Evolutionary conservation across 2,329 filamentous ascomycete species (phyloP), one percentile per base, ranked within the genome.

Genomic region (Fusarium protoensiforme): DNA sequence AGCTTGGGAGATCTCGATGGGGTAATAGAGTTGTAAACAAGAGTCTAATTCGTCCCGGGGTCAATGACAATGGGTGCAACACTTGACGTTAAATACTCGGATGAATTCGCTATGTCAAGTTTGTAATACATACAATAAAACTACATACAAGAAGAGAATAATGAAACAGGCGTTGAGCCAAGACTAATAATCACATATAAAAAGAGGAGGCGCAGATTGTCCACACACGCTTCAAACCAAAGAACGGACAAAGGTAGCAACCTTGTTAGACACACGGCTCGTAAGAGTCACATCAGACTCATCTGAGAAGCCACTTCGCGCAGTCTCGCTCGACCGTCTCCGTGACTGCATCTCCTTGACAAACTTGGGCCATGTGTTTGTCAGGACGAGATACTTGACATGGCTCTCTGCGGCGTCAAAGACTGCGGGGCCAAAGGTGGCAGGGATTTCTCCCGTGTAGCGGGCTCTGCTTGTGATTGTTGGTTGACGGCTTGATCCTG

Each of bases 301-400:
- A 1, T n/a, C 41, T 7, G 65, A 51, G 9, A 51, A 57, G 2
- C 9, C 43, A 61, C 65, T 65, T 7, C 62, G 62, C 5, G 36
- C 24, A 8, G 62, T 65, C n/a, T 66, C 63, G 22, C 38, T 62
- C 10, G 66, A 68, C 8, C 62, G 57, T 53, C 63, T 66, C 18
- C 51, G 57, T 7, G 41, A 36, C 5, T 65, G 62, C 65, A 67
- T 69, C 31, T 85, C 83, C 56, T 79, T 82, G 43, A 89, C 84
- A 73, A 87, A 90, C 76, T 88, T 89, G 33, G 87, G 87, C 91
- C 91, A 93, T 0, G 91, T 93, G 77, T 92, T 92, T 16, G 90
- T 92, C 67, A 92, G 82, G 18, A 93, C 90, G 7, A 92, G 84
- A 67, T 92, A 91, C 80, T 91, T 92, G 81, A 93, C 88, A 73